Base-by-base conservation (phyloP, 1,139 yeast genomes). In the Candida sp. region DNA sequence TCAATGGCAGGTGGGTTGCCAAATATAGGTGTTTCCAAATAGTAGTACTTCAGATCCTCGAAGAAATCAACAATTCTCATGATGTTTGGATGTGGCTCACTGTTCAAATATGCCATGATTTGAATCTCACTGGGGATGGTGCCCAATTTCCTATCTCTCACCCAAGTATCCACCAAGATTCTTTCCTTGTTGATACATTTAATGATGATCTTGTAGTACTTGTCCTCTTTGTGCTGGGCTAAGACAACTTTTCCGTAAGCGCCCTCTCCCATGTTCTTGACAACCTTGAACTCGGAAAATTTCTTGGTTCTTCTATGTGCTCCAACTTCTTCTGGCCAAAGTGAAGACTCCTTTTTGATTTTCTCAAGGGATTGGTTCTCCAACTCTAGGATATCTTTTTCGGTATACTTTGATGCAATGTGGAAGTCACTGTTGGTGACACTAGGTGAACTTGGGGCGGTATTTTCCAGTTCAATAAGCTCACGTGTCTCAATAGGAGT, bases 131-230 rank as follows among this genome's bases (percentile, higher is more conserved):
- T 86, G 0, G 99, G 98, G 32, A 94, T 89, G 0, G 97, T 93
- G 4, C 99, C 99, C 41, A 93, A 73, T 55, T 82, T 83, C 25
- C 97, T 81, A 67, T 94, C 98, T 51, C 98, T 77, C 2, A 92
- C 96, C 99, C 99, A 94, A 0, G 98, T 91, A 67, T 94, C 99
- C 7, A 94, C 98, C 62, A 94, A 75, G 59, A 94, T 94, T 50
- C 97, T 82, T 59, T 92, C 97, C 63, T 94, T 94, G 63, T 90
- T 90, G 45, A 94, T 94, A 60, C 96, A 86, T 67, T 94, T 94
- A 56, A 94, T 81, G 11, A 93, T 92, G 37, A 92, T 86, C 54
- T 79, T 82, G 63, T 90, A 87, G 8, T 70, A 69, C 0, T 83
- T 80, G 56, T 86, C 92, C 26, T 78, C 76, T 44, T 80, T 82